phyloP scores from a whole-genome alignment of 106 monocot genomes.

The Platanthera zijinensis region DNA sequence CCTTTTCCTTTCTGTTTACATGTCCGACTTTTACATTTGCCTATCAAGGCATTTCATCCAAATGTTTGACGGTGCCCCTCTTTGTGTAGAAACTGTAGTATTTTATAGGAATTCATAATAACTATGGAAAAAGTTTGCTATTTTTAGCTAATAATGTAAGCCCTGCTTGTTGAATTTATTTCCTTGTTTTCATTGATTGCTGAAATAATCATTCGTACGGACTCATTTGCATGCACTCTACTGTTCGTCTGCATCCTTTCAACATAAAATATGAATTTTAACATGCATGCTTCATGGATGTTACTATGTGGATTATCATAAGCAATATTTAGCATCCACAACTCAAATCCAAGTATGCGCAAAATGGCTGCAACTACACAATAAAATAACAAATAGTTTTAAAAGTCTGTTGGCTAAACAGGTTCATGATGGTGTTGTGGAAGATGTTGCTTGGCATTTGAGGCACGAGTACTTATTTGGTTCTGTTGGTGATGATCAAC shows the following conservation, averaged over 20 bases:
- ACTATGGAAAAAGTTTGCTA: neutral
- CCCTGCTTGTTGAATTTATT: neutral
- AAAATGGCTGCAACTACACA: neutral
- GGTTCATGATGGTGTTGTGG: slow-evolving; percentile 97
- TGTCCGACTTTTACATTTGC: too few relatives aligned
- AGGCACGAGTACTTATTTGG: slow-evolving; percentile 95
- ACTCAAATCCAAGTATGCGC: neutral
- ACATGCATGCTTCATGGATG: slow-evolving; percentile 1
- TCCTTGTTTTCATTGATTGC: neutral
- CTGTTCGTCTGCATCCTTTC: neutral
- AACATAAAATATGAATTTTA: neutral
- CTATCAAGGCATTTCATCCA: too few relatives aligned
- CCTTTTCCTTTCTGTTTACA: too few relatives aligned
- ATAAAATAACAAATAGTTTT: neutral
- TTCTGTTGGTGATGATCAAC: slow-evolving; percentile 91
- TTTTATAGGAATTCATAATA: neutral
- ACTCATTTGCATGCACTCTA: neutral
- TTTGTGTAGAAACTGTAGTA: too few relatives aligned
- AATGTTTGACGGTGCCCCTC: too few relatives aligned
- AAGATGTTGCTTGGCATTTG: slow-evolving; percentile 98
- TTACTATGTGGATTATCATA: neutral
- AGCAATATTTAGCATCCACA: neutral
- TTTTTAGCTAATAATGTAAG: neutral
- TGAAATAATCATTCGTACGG: neutral
- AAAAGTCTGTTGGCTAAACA: slow-evolving; percentile 14